Percentiles rank a stretch among this genome's conserved stretches.
Evolutionary conservation across 306 rosid species (phyloP).

Genomic region (Castanospermum australe): DNA sequence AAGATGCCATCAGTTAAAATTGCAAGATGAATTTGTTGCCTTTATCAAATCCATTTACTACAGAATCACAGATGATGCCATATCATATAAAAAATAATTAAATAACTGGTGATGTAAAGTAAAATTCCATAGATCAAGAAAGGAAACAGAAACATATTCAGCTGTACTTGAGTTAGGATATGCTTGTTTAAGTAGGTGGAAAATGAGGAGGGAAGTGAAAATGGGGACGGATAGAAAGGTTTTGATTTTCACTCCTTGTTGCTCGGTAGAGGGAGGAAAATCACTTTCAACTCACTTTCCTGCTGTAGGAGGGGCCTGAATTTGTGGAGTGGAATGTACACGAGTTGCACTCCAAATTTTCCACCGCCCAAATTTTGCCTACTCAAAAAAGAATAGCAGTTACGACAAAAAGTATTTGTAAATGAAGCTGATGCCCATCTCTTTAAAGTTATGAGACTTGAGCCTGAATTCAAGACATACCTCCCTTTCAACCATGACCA

Average conservation of each 20-base stretch:
- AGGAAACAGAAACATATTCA: neutral
- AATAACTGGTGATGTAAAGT: neutral
- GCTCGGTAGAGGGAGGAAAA: neutral
- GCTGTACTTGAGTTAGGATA: neutral
- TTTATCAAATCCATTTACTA: neutral
- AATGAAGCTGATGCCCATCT: neutral
- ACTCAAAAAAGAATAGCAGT: neutral
- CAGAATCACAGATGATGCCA: neutral
- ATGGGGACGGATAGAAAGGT: neutral
- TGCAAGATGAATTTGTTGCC: neutral
- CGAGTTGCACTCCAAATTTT: neutral
- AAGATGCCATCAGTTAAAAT: neutral
- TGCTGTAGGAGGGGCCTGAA: neutral
- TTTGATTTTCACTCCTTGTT: neutral
- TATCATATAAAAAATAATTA: neutral
- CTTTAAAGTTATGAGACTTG: neutral
- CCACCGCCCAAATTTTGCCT: neutral
- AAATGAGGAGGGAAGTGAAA: neutral
- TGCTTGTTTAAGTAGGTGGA: neutral
- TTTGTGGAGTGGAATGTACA: neutral
- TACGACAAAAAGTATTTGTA: neutral
- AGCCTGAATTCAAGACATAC: neutral
- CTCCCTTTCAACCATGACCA: neutral
- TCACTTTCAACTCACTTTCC: slow-evolving; percentile 22
- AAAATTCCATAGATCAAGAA: neutral